Evolutionary conservation across 805 yeast species (phyloP), one percentile per base, ranked within the genome.

Genomic region (Kodamaea nitidulidarum): DNA sequence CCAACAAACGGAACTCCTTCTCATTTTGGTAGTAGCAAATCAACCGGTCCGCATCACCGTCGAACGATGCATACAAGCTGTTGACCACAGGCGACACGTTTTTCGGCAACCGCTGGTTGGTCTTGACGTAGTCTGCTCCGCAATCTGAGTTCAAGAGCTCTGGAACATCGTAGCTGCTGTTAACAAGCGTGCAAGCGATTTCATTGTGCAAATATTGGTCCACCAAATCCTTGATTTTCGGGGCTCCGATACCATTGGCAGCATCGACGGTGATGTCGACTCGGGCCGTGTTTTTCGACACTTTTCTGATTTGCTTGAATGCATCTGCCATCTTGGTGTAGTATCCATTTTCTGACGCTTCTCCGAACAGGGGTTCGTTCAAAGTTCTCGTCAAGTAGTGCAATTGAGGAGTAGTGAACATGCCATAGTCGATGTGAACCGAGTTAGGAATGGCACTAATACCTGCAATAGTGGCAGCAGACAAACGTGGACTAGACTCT

Each of bases 241-340:
- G 84, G 1, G 88, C 95, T 12, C 98, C 98, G 28, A 93, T 86
- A n/a, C 98, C 98, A 57, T 93, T 93, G 6, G 98, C 98, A 28
- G 88, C 81, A 63, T 93, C 98, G 14, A 93, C 78, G 2, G 80
- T 75, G 48, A 90, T 70, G 17, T 63, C 55, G 26, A 78, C 65
- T 35, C 60, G 51, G 16, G 29, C 14, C 12, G 35, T 34, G 7
- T 46, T 46, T n/a, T 24, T 22, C 1, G 49, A 47, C 58, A 49
- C 10, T 55, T 45, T 12, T 59, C 48, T 56, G 37, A 84, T 70
- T 14, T 61, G 51, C 38, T 63, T 66, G 58, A 78, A 76, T 0
- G 90, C 76, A 0, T 51, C 46, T 4, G 81, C 60, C 42, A 87
- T 62, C 57, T 86, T 84, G 15, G 62, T 49, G 55, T 78, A 83